Conservation (phyloP, 352 stramenopile genomes). For the Phytopythium montanum region DNA sequence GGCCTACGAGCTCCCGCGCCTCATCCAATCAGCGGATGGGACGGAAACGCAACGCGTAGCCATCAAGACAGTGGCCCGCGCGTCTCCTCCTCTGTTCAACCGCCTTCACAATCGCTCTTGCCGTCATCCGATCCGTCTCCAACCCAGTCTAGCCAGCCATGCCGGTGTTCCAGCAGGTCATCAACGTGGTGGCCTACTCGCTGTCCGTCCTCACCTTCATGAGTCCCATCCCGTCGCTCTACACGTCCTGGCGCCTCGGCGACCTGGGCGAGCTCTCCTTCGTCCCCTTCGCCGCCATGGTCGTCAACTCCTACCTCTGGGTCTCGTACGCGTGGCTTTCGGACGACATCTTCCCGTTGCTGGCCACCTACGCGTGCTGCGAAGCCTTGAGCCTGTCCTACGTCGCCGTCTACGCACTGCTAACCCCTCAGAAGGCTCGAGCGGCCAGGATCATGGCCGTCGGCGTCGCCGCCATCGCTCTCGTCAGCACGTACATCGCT, state of each 20-base stretch:
- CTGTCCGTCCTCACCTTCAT: constrained; percentile 7
- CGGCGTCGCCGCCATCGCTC: constrained; percentile 87
- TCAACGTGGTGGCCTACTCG: constrained; percentile 10
- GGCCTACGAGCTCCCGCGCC: background rate
- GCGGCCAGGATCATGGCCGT: constrained; percentile 21
- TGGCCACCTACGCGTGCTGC: constrained; percentile 40
- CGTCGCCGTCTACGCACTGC: constrained; percentile 23
- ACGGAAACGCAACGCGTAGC: background rate
- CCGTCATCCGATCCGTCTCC: background rate
- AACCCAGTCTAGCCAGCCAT: constrained; percentile 1
- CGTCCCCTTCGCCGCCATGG: constrained; percentile 4
- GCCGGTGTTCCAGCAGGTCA: background rate
- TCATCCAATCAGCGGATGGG: constrained; percentile 8
- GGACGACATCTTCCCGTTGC: constrained; percentile 46
- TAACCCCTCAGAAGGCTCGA: constrained; percentile 15
- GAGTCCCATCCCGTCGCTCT: constrained; percentile 6
- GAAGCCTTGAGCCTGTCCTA: constrained; percentile 46
- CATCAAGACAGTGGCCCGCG: background rate
- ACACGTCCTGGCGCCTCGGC: background rate
- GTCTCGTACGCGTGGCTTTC: constrained; percentile 40
- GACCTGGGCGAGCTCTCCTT: constrained; percentile 7
- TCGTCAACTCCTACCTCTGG: constrained; percentile 8
- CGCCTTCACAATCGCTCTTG: background rate
- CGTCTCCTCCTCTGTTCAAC: background rate
- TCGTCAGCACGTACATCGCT: constrained; percentile 15